Evolutionary conservation across 345 rosid genomes (phyloP).

Genomic region (Sonneratia caseolaris): DNA sequence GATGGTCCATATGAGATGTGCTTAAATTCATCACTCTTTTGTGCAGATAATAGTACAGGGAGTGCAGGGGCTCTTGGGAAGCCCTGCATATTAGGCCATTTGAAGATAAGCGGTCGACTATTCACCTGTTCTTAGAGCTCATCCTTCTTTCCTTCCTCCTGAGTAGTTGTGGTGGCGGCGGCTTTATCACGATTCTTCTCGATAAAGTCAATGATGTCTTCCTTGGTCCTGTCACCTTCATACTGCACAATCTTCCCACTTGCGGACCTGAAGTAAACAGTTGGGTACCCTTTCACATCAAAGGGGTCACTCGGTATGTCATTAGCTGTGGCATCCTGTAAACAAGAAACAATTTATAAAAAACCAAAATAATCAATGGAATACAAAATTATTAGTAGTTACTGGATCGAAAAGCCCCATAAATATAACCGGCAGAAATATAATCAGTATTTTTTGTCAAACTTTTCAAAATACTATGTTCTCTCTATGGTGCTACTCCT

Average conservation of each 20-base stretch:
- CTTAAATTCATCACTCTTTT: too few relatives aligned
- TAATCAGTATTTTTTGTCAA: too few relatives aligned
- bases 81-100: not conserved
- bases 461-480: too few relatives aligned
- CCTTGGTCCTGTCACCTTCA: slow-evolving; percentile 74
- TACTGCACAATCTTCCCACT: slow-evolving; percentile 55
- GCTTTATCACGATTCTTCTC: slow-evolving; percentile 65
- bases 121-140: slow-evolving; percentile 38
- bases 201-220: slow-evolving; percentile 67
- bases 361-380: not conserved
- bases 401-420: not conserved
- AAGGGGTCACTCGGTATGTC: slow-evolving; percentile 53
- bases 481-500: too few relatives aligned
- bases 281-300: slow-evolving; percentile 81
- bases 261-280: slow-evolving; percentile 63
- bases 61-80: too few relatives aligned
- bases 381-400: not conserved
- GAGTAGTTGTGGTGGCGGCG: slow-evolving; percentile 1
- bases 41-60: too few relatives aligned
- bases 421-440: not conserved
- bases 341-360: not conserved
- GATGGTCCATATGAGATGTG: too few relatives aligned
- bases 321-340: slow-evolving; percentile 83
- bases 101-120: not conserved
- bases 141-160: slow-evolving; percentile 35